Evolutionary conservation across 495 filamentous ascomycete species (phyloP).

Genomic region (Neurospora terricola): DNA sequence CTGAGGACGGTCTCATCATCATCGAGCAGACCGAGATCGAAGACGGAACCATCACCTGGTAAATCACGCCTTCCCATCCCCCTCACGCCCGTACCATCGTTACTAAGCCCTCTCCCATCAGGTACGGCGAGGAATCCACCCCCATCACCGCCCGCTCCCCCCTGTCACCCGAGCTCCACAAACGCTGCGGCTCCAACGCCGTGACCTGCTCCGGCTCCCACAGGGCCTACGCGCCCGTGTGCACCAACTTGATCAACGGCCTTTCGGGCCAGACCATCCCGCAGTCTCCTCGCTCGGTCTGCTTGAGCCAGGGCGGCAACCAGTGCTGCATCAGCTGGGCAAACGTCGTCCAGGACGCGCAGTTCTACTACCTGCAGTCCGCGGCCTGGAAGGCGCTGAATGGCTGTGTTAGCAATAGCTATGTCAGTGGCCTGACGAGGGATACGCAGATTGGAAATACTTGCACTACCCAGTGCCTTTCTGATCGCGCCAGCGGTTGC

Average conservation of each 20-base stretch:
- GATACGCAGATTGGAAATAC: neutral
- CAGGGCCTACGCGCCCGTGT: neutral
- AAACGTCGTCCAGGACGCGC: neutral
- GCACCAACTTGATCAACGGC: neutral
- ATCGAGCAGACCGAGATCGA: neutral
- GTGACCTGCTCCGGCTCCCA: neutral
- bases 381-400: neutral
- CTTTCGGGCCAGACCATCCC: neutral
- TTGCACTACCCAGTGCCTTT: neutral
- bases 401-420: neutral
- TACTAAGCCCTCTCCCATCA: neutral
- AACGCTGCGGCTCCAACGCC: neutral
- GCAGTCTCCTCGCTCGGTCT: conserved; percentile 1
- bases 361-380: neutral
- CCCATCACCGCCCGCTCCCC: neutral
- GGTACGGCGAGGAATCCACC: neutral
- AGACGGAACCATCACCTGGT: neutral
- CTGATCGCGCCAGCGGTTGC: neutral
- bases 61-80: neutral
- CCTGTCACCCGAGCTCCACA: neutral
- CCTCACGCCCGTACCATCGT: neutral
- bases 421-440: neutral
- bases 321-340: conserved; percentile 2
- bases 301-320: neutral
- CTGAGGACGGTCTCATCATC: neutral